Conservation (phyloP, 2,329 filamentous ascomycete species). For the Fusarium veterinarium region DNA sequence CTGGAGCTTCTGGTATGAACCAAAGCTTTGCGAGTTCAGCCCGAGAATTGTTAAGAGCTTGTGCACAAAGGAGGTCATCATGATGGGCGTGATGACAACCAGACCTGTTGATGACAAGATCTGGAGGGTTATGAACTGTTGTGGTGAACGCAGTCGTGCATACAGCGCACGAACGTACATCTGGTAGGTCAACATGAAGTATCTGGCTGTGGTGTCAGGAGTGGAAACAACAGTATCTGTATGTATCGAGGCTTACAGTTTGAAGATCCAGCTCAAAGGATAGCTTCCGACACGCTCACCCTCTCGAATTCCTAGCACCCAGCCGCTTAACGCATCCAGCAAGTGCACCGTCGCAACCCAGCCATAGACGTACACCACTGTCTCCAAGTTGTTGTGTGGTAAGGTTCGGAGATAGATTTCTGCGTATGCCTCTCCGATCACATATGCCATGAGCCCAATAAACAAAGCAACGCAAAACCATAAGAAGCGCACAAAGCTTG, state of each 20-base stretch:
- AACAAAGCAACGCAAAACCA: conserved; percentile 75
- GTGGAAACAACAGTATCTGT: background rate
- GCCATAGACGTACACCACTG: conserved; percentile 76
- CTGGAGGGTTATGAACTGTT: conserved; percentile 74
- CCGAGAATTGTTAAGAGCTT: conserved; percentile 63
- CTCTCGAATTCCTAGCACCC: conserved; percentile 73
- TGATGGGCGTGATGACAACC: conserved; percentile 72
- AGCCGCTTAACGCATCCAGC: conserved; percentile 72
- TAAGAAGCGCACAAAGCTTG: conserved; percentile 75
- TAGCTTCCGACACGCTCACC: conserved; percentile 76
- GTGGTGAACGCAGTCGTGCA: conserved; percentile 72
- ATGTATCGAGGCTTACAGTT: conserved; percentile 62
- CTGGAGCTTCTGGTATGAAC: conserved; percentile 73
- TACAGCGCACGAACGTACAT: conserved; percentile 77
- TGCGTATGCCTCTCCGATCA: conserved; percentile 75
- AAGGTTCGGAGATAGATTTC: conserved; percentile 75
- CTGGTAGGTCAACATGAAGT: conserved; percentile 77
- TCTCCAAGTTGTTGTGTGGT: conserved; percentile 74
- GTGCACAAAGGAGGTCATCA: conserved; percentile 71
- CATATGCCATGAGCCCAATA: conserved; percentile 72
- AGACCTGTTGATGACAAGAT: conserved; percentile 71
- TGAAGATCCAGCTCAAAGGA: conserved; percentile 77
- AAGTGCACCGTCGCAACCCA: conserved; percentile 76
- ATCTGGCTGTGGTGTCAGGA: conserved; percentile 50
- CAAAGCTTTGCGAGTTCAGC: conserved; percentile 69